A percentile compares a stretch with the other conserved stretches of the same genome.
These are phyloP conservation scores for Stagonosporopsis vannaccii DNA, from an alignment of 2,329 filamentous ascomycete species.

Conservation along the genomic window DNA sequence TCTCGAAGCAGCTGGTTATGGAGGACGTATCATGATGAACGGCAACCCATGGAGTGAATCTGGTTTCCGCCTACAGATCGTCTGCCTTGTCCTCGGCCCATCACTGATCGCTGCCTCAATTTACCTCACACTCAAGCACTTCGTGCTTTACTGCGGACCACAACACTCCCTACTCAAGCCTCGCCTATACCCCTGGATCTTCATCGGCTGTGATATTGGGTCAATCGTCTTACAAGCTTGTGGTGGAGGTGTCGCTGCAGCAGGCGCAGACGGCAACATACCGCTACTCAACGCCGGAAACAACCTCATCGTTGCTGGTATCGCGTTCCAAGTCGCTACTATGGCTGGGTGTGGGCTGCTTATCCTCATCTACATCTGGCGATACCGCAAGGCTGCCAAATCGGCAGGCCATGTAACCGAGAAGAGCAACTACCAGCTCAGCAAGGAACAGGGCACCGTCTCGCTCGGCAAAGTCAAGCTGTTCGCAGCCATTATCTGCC, in stretches of 20 bases:
- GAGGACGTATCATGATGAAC: slow-evolving; percentile 52
- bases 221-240: slow-evolving; percentile 63
- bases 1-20: slow-evolving; percentile 54
- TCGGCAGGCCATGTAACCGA: slow-evolving; percentile 19
- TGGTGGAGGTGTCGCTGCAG: slow-evolving; percentile 63
- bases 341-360: slow-evolving; percentile 56
- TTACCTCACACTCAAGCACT: slow-evolving; percentile 57
- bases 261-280: slow-evolving; percentile 32
- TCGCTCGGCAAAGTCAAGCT: slow-evolving; percentile 29
- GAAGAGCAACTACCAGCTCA: slow-evolving; percentile 34
- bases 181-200: slow-evolving; percentile 62
- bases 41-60: slow-evolving; percentile 53
- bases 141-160: slow-evolving; percentile 54
- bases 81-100: slow-evolving; percentile 53
- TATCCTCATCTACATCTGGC: slow-evolving; percentile 44
- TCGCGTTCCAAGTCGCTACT: slow-evolving; percentile 63
- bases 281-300: slow-evolving; percentile 54
- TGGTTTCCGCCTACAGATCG: slow-evolving; percentile 54
- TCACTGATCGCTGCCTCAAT: slow-evolving; percentile 57
- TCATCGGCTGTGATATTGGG: slow-evolving; percentile 64
- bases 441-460: slow-evolving; percentile 30
- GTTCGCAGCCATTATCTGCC: slow-evolving; percentile 35
- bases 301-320: slow-evolving; percentile 63
- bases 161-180: slow-evolving; percentile 50
- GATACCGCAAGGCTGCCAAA: slow-evolving; percentile 30